A percentile compares a stretch with the other conserved stretches of the same genome.
Evolutionary conservation across 768 basidiomycete genomes (phyloP).

Genomic region (Pulveroboletus sp.): DNA sequence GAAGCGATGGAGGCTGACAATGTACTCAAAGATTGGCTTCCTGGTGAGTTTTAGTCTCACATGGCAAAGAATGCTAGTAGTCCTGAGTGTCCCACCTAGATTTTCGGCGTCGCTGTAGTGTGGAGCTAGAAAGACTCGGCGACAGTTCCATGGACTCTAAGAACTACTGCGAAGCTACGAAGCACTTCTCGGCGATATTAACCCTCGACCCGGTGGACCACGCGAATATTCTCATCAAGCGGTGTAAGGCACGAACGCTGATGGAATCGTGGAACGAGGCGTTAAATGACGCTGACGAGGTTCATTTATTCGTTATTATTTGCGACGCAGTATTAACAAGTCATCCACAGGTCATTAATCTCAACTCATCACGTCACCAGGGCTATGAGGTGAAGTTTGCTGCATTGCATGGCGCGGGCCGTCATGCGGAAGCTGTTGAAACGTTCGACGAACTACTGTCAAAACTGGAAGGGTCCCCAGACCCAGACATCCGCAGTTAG

Average conservation of each 20-base stretch:
- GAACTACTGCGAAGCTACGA: not conserved
- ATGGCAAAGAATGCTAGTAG: not conserved
- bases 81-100: not conserved
- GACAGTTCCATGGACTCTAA: not conserved
- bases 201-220: not conserved
- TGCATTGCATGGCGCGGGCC: not conserved
- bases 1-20: not conserved
- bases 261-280: not conserved
- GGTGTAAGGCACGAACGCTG: not conserved
- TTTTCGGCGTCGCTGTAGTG: not conserved
- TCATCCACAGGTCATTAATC: not conserved
- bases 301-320: not conserved
- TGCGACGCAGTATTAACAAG: not conserved
- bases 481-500: not conserved
- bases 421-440: not conserved
- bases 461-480: not conserved
- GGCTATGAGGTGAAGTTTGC: conserved; percentile 2
- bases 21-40: not conserved
- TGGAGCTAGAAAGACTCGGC: not conserved
- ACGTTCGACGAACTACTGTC: not conserved
- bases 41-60: not conserved
- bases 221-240: not conserved
- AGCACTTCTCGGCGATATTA: not conserved
- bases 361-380: not conserved
- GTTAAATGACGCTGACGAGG: conserved; percentile 4